Conservation (phyloP, 2,329 filamentous ascomycete genomes). For the Beauveria sp. region DNA sequence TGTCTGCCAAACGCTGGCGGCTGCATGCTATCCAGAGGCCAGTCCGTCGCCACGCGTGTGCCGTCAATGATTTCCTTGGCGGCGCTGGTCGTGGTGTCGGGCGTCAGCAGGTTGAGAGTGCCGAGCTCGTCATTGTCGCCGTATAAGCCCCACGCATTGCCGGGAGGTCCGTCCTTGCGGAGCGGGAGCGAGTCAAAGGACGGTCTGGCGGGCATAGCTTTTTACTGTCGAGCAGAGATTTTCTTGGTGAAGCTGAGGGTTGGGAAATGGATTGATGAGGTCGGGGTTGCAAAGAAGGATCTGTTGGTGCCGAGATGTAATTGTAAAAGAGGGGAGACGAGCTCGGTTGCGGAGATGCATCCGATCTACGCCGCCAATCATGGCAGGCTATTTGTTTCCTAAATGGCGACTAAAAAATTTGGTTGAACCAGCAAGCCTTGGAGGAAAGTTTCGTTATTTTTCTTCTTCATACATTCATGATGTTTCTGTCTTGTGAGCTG, state of each 20-base stretch:
- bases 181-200: constrained; percentile 41
- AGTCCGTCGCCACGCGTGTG: constrained; percentile 25
- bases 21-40: constrained; percentile 25
- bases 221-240: too few species aligned
- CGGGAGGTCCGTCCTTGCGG: constrained; percentile 38
- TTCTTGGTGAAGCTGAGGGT: not conserved
- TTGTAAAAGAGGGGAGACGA: not conserved
- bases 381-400: too few species aligned
- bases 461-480: too few species aligned
- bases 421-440: too few species aligned
- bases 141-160: constrained; percentile 51
- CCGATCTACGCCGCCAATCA: not conserved
- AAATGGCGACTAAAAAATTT: too few species aligned
- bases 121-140: constrained; percentile 43
- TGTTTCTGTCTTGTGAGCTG: too few species aligned
- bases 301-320: not conserved
- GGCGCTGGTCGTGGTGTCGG: constrained; percentile 18
- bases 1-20: constrained; percentile 27
- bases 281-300: not conserved
- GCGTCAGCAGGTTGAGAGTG: constrained; percentile 46
- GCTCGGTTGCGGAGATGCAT: not conserved
- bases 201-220: constrained; percentile 13
- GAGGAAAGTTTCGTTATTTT: too few species aligned
- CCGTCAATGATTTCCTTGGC: constrained; percentile 24
- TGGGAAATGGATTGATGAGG: not conserved